Evolutionary conservation across 306 rosid genomes (phyloP).

Genomic region (Glycine soja): DNA sequence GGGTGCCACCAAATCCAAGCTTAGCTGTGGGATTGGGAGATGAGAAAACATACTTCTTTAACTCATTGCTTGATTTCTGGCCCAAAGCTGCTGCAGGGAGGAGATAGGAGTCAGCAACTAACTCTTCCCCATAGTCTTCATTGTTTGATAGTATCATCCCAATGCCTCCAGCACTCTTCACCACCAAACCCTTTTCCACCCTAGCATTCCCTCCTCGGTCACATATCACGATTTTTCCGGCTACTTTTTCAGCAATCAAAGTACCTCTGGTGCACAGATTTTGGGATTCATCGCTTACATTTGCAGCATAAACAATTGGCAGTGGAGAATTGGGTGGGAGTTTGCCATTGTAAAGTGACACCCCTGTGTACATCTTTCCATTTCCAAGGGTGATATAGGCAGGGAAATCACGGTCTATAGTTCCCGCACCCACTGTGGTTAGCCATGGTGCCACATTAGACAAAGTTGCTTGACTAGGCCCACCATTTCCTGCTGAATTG

Average conservation of each 20-base stretch:
- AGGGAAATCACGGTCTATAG: conserved; percentile 92
- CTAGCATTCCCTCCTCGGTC: conserved; percentile 75
- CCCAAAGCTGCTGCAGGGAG: conserved; percentile 78
- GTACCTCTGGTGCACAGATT: conserved; percentile 54
- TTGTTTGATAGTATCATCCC: conserved; percentile 88
- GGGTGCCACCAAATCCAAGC: conserved; percentile 59
- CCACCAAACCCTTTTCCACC: conserved; percentile 71
- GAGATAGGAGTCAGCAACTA: conserved; percentile 69
- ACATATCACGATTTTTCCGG: conserved; percentile 87
- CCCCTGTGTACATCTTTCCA: conserved; percentile 65
- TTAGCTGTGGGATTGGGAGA: conserved; percentile 64
- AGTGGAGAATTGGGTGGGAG: conserved; percentile 51
- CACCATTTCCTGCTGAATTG: conserved; percentile 85
- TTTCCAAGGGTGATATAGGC: conserved; percentile 69
- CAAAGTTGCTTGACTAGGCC: conserved; percentile 60
- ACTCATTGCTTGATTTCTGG: conserved; percentile 54
- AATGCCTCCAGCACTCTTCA: conserved; percentile 75
- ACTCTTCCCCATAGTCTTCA: conserved; percentile 71
- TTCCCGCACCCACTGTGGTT: conserved; percentile 89
- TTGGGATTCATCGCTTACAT: conserved; percentile 52
- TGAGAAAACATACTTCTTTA: conserved; percentile 66
- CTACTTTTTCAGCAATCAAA: conserved; percentile 63
- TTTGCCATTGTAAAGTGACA: conserved; percentile 71
- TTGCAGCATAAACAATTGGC: conserved; percentile 73
- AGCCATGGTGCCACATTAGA: conserved; percentile 87